These are phyloP conservation scores for Balansia obtecta DNA, from an alignment of 2,329 filamentous ascomycete species.

Conservation along the genomic window DNA sequence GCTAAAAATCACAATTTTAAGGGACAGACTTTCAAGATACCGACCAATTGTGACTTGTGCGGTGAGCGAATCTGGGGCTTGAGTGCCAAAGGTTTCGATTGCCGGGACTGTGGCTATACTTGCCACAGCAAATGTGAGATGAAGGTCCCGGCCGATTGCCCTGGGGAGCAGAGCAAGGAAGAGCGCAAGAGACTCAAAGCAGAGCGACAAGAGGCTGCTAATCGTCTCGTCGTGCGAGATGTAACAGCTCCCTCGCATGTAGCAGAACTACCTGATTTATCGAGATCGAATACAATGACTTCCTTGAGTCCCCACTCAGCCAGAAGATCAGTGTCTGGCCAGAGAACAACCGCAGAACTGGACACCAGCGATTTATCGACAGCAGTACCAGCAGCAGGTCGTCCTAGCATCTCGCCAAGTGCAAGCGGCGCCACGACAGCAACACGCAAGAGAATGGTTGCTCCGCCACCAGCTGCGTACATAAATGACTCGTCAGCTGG, in stretches of 20 bases:
- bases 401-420: slow-evolving; percentile 15
- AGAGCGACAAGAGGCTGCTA: slow-evolving; percentile 70
- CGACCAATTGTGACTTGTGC: slow-evolving; percentile 94
- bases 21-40: slow-evolving; percentile 97
- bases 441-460: slow-evolving; percentile 59
- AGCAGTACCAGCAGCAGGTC: slow-evolving; percentile 13
- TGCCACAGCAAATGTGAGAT: slow-evolving; percentile 99
- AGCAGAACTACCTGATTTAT: slow-evolving; percentile 55
- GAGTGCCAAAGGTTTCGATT: slow-evolving; percentile 93
- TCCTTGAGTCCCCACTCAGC: slow-evolving; percentile 78
- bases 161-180: slow-evolving; percentile 86
- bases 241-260: slow-evolving; percentile 29
- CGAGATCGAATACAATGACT: slow-evolving; percentile 76
- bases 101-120: slow-evolving; percentile 91
- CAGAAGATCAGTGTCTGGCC: slow-evolving; percentile 41
- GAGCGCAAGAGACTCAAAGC: slow-evolving; percentile 89
- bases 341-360: slow-evolving; percentile 35
- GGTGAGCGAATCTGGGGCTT: slow-evolving; percentile 95
- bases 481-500: slow-evolving; percentile 53
- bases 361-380: slow-evolving; percentile 25
- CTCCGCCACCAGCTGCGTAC: slow-evolving; percentile 76
- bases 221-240: slow-evolving; percentile 39
- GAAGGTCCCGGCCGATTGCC: slow-evolving; percentile 94
- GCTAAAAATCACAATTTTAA: slow-evolving; percentile 97
- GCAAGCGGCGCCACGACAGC: slow-evolving; percentile 17